These are phyloP conservation scores for Argentina anserina DNA, from an alignment of 306 rosid species.

Conservation along the genomic window DNA sequence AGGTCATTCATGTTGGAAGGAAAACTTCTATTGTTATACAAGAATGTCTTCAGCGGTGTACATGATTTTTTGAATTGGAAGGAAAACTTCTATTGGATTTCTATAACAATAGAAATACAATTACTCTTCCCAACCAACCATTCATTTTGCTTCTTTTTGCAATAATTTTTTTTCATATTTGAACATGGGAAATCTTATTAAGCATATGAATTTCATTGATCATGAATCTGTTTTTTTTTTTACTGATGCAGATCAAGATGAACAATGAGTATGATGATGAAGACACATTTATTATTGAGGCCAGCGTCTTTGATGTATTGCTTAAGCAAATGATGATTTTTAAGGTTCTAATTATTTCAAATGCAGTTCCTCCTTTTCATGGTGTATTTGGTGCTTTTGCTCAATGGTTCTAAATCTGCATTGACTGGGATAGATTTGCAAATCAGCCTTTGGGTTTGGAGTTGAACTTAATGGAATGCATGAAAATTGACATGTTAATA, in stretches of 20 bases:
- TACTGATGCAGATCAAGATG: conserved; percentile 35
- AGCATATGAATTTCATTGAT: neutral
- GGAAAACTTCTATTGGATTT: no score
- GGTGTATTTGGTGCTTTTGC: conserved; percentile 11
- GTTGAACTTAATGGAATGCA: no score
- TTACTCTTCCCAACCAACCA: neutral
- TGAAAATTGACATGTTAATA: no score
- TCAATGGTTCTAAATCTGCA: neutral
- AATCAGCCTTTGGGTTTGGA: neutral
- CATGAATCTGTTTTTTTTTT: neutral
- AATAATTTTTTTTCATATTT: neutral
- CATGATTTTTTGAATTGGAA: no score
- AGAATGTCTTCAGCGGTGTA: no score
- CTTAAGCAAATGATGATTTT: conserved; percentile 15
- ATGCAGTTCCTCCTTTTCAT: conserved; percentile 10
- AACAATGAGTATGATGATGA: conserved; percentile 30
- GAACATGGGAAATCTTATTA: neutral
- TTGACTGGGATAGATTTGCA: no score
- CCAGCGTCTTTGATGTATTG: conserved; percentile 27
- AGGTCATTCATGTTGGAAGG: no score
- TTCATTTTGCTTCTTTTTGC: neutral
- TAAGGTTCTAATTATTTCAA: conserved; percentile 5
- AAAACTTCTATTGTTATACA: no score
- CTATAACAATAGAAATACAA: neutral
- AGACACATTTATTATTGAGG: conserved; percentile 17